Evolutionary conservation across 164 flowering plant species (phyloP).

Genomic region (Piper betle): DNA sequence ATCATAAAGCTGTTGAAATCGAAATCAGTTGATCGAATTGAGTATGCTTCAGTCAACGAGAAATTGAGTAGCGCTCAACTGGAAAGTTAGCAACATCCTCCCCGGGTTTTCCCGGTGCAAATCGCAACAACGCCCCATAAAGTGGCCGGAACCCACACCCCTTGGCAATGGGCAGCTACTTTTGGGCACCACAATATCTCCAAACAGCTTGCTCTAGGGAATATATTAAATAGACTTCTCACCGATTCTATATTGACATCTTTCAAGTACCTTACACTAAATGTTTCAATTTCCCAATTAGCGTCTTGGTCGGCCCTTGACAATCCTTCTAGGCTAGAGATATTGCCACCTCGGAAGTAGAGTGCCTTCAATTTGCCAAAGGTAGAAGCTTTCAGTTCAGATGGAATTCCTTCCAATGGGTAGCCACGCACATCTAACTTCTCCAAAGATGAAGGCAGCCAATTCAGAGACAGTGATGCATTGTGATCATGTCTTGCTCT

Average conservation of each 20-base stretch:
- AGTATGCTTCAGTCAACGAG: background rate
- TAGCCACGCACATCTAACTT: background rate
- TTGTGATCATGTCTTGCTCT: too few relatives aligned
- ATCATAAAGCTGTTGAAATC: too few relatives aligned
- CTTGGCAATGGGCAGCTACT: background rate
- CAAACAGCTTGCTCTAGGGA: background rate
- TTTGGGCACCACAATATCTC: background rate
- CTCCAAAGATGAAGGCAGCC: background rate
- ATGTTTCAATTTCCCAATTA: background rate
- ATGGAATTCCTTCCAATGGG: background rate
- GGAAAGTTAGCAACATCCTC: background rate
- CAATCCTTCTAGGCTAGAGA: background rate
- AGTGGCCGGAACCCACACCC: background rate
- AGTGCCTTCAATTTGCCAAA: background rate
- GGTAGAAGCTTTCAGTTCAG: background rate
- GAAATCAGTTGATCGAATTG: too few relatives aligned
- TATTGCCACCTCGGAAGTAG: background rate
- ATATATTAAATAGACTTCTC: background rate
- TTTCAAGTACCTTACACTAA: background rate
- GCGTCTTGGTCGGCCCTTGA: background rate
- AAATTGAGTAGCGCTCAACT: background rate
- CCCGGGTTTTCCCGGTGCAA: background rate
- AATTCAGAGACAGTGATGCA: background rate
- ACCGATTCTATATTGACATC: too few relatives aligned
- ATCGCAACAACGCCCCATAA: background rate